phyloP scores from a whole-genome alignment of 768 basidiomycete species.

The Rhodotorula toruloides region DNA sequence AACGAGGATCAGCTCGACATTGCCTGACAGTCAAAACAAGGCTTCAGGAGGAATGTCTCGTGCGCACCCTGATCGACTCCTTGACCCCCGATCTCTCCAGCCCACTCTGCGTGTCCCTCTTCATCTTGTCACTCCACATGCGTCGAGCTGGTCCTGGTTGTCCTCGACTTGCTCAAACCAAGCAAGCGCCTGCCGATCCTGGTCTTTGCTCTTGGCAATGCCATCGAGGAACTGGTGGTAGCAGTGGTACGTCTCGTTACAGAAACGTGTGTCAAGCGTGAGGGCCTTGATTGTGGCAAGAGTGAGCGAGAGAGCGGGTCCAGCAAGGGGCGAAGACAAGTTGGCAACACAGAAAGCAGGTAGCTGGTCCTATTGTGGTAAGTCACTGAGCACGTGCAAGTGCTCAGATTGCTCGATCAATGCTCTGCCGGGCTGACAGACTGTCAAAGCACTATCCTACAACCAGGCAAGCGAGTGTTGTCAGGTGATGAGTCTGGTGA shows the following conservation, averaged over 20 bases:
- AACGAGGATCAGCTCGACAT: too few species aligned
- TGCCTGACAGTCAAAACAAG: too few species aligned
- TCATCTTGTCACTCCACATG: conserved; percentile 60
- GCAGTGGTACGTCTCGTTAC: conserved; percentile 40
- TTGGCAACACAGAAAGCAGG: conserved; percentile 64
- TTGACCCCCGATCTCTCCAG: conserved; percentile 90
- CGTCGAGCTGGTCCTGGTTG: conserved; percentile 57
- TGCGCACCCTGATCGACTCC: conserved; percentile 87
- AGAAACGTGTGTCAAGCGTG: conserved; percentile 59
- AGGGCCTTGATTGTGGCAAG: conserved; percentile 58
- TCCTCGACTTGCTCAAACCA: conserved; percentile 19
- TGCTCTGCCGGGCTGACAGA: too few species aligned
- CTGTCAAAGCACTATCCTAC: too few species aligned
- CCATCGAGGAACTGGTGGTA: conserved; percentile 49
- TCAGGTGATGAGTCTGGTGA: too few species aligned
- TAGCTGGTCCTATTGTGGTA: too few species aligned
- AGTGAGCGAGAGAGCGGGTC: conserved; percentile 65
- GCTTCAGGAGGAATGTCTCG: too few species aligned
- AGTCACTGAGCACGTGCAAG: too few species aligned
- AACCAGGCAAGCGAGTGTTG: too few species aligned
- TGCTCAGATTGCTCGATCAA: too few species aligned
- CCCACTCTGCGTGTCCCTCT: conserved; percentile 62
- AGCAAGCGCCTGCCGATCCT: conserved; percentile 1
- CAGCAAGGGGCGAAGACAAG: conserved; percentile 63
- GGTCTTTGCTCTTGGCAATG: conserved; percentile 38